Percentiles rank a stretch among this genome's conserved stretches.
phyloP scores from a whole-genome alignment of 2,329 filamentous ascomycete species.

The Aspergillus flavus region DNA sequence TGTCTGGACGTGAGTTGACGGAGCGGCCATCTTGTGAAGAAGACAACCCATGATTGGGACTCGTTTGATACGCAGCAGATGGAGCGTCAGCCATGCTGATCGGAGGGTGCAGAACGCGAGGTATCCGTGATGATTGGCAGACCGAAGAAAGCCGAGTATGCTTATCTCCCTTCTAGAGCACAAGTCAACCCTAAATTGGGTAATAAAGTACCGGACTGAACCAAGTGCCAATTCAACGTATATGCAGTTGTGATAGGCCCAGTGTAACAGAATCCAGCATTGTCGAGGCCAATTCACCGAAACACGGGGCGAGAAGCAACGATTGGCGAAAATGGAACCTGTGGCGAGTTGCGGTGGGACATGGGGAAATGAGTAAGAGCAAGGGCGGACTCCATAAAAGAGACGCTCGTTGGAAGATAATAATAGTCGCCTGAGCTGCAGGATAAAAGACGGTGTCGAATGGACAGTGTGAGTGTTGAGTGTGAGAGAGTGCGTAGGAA shows the following conservation, averaged over 20 bases:
- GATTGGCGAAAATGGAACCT: conserved; percentile 15
- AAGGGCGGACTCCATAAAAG: conserved; percentile 7
- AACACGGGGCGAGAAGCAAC: conserved; percentile 3
- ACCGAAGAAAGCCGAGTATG: background rate
- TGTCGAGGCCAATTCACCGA: conserved; percentile 21
- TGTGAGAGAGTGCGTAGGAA: background rate
- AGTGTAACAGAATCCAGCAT: conserved; percentile 15
- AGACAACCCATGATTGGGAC: conserved; percentile 12
- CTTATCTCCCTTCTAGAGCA: conserved; percentile 6
- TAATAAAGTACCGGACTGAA: background rate
- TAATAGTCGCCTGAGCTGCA: background rate
- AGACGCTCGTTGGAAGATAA: background rate
- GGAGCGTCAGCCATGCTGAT: conserved; percentile 21
- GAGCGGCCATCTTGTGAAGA: conserved; percentile 13
- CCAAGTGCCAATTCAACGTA: conserved; percentile 5
- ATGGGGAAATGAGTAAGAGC: conserved; percentile 13
- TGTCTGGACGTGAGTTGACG: conserved; percentile 10
- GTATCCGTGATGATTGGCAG: conserved; percentile 4
- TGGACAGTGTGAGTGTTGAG: background rate
- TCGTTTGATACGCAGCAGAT: conserved; percentile 16
- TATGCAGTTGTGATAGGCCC: conserved; percentile 10
- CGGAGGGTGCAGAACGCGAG: background rate
- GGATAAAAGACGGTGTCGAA: conserved; percentile 1
- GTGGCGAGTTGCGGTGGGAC: conserved; percentile 21
- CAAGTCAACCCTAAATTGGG: background rate